A percentile compares a stretch with the other conserved stretches of the same genome.
These are phyloP conservation scores for Xanthoconium stramineum DNA, from an alignment of 768 basidiomycete genomes.

Conservation along the genomic window DNA sequence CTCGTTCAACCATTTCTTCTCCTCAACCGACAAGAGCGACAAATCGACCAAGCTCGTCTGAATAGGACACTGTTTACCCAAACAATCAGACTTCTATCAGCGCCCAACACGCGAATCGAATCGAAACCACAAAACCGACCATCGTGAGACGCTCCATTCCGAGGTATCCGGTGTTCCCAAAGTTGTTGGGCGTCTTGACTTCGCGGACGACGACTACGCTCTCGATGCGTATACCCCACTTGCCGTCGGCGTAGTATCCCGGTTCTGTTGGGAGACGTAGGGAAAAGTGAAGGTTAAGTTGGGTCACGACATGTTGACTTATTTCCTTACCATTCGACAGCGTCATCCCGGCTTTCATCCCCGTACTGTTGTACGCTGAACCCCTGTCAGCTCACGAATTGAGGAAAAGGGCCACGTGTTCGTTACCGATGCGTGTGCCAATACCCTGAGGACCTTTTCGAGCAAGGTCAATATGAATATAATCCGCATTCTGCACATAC, in stretches of 20 bases:
- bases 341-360: conserved; percentile 83
- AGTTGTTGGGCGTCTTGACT: conserved; percentile 69
- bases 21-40: conserved; percentile 57
- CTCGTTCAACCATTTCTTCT: conserved; percentile 76
- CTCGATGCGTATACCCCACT: conserved; percentile 92
- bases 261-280: conserved; percentile 51
- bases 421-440: conserved; percentile 39
- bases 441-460: conserved; percentile 54
- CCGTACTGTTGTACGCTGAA: conserved; percentile 62
- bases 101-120: neutral
- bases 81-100: neutral
- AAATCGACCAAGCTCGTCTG: conserved; percentile 78
- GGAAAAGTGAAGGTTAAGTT: neutral
- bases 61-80: conserved; percentile 61
- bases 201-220: conserved; percentile 78
- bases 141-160: conserved; percentile 85
- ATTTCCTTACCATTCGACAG: conserved; percentile 66
- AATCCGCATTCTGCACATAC: conserved; percentile 17
- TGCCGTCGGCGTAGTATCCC: conserved; percentile 88
- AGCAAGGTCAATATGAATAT: neutral
- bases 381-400: conserved; percentile 1
- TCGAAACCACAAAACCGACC: conserved; percentile 43
- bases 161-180: conserved; percentile 79
- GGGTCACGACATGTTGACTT: neutral
- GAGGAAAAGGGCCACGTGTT: neutral